phyloP scores from a whole-genome alignment of 805 yeast species.

The Lipomyces chichibuensis region DNA sequence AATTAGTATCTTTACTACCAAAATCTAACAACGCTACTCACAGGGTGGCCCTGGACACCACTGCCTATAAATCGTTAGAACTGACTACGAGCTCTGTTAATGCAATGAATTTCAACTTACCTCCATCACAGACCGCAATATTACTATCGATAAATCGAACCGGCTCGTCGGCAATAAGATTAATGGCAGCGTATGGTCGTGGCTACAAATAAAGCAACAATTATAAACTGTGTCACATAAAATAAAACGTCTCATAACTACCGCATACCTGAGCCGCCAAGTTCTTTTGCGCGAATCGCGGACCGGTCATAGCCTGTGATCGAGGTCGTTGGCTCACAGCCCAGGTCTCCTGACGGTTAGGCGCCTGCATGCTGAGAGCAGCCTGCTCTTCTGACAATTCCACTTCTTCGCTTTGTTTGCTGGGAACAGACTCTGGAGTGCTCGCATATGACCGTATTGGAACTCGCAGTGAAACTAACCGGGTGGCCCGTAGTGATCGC shows the following conservation, averaged over 20 bases:
- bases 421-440: neutral
- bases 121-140: constrained; percentile 82
- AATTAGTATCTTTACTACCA: neutral
- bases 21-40: constrained; percentile 1
- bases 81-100: neutral
- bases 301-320: constrained; percentile 58
- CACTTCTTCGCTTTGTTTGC: constrained; percentile 7
- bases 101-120: constrained; percentile 25
- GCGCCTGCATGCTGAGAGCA: constrained; percentile 59
- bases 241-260: neutral
- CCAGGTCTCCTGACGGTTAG: constrained; percentile 74
- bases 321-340: constrained; percentile 67
- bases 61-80: constrained; percentile 47
- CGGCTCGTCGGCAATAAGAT: constrained; percentile 75
- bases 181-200: constrained; percentile 80
- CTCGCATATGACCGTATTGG: neutral
- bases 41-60: constrained; percentile 77
- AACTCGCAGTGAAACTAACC: neutral
- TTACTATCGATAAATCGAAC: constrained; percentile 62
- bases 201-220: constrained; percentile 54
- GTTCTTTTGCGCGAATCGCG: constrained; percentile 74
- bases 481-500: neutral
- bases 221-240: neutral
- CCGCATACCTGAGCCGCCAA: constrained; percentile 46
- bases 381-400: constrained; percentile 23